Evolutionary conservation across 495 filamentous ascomycete species (phyloP).

Genomic region (Amorphotheca resinae): DNA sequence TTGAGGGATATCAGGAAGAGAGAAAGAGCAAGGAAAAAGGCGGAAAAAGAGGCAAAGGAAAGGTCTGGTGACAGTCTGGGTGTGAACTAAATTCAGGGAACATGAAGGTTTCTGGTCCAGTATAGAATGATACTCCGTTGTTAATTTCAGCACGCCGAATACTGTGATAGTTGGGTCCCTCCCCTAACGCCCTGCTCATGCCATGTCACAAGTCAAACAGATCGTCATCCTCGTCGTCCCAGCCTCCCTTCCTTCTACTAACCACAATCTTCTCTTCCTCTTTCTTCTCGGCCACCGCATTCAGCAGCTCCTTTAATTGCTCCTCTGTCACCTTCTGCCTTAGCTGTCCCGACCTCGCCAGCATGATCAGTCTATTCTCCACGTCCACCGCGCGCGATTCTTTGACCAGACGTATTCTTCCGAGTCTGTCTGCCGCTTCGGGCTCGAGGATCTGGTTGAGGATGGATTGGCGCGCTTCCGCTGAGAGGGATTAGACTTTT

Average conservation of each 20-base stretch:
- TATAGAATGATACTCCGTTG: background rate
- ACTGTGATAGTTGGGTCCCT: too few species aligned
- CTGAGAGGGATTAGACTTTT: slow-evolving; percentile 19
- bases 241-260: slow-evolving; percentile 66
- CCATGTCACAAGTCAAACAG: slow-evolving; percentile 13
- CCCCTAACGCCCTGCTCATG: background rate
- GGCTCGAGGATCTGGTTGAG: slow-evolving; percentile 88
- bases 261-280: slow-evolving; percentile 70
- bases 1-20: slow-evolving; percentile 64
- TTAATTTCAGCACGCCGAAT: too few species aligned
- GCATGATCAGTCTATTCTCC: slow-evolving; percentile 85
- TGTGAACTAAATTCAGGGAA: slow-evolving; percentile 6
- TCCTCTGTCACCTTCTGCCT: slow-evolving; percentile 80
- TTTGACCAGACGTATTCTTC: slow-evolving; percentile 91
- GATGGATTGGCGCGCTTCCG: slow-evolving; percentile 61
- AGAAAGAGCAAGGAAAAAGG: slow-evolving; percentile 55
- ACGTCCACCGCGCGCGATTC: slow-evolving; percentile 80
- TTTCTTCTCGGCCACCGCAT: slow-evolving; percentile 61
- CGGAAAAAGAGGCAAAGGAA: slow-evolving; percentile 41
- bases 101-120: background rate
- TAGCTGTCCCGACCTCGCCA: slow-evolving; percentile 78
- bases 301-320: slow-evolving; percentile 83
- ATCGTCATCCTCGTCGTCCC: slow-evolving; percentile 73
- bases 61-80: slow-evolving; percentile 7
- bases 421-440: slow-evolving; percentile 83